Base-by-base conservation (phyloP, 2,329 filamentous ascomycete genomes). In the Penicillium vulpinum region DNA sequence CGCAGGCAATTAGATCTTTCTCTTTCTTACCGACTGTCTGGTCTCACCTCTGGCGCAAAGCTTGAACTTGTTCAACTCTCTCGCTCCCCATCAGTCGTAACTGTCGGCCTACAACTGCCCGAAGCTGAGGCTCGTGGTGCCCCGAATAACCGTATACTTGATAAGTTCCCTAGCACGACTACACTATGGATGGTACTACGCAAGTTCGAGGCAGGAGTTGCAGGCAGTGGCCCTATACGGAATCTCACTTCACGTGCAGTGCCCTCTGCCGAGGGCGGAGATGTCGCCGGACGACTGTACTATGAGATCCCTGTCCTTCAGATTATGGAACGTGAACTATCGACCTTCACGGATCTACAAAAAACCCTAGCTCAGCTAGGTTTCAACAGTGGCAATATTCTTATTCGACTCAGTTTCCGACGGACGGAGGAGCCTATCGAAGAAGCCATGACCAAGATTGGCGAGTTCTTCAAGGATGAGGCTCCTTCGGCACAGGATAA, bases 41-140 rank as follows among this genome's bases (percentile, higher is more conserved):
- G 92, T 48, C 87, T 99, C 6, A 81, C 84, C 13, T 85, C 90
- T 36, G 94, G 94, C 60, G 93, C 94, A 57, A 96, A 95, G 71
- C 85, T 99, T 57, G 92, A 97, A 71, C 89, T 99, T 48, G 88
- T 97, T 22, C 87, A 91, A 70, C 87, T 89, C 57, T 94, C 92
- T 44, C 90, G 90, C 56, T 94, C 92, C 0, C 89, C 92, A 0
- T 88, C 91, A 2, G 88, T 89, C 46, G 88, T 99, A 54, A 92
- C 89, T 39, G 88, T 99, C 40, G 93, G 91, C n/a, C 79, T 99
- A 13, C 90, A 96, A 70, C 80, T 97, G 28, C 90, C 91, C 4
- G 82, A 87, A 35, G 84, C 87, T 22, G 89, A 94, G 70, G 85
- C 83, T 21, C 80, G 78, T 43, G 80, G 82, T 47, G 80, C 83